Evolutionary conservation across 495 filamentous ascomycete genomes (phyloP).

Genomic region (Daldinia childiae): DNA sequence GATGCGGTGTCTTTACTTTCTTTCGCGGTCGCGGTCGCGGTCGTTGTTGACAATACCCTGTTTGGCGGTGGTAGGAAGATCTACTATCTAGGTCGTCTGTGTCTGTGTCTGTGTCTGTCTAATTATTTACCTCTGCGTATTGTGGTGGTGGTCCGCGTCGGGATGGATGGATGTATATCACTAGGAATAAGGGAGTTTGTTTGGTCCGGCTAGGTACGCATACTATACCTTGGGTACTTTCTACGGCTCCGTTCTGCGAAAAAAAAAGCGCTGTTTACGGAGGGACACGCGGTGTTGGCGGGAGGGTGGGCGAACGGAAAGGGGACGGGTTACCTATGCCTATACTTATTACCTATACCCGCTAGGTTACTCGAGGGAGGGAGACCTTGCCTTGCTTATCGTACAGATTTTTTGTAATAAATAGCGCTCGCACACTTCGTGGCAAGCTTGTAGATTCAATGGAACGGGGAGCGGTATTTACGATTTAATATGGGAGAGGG

Average conservation of each 20-base stretch:
- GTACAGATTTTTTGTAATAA: constrained; percentile 38
- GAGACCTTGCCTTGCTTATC: constrained; percentile 3
- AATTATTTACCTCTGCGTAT: too few species aligned
- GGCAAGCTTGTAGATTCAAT: constrained; percentile 25
- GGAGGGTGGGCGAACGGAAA: neutral
- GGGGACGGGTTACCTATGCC: neutral
- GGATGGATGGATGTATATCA: too few species aligned
- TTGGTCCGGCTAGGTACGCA: too few species aligned
- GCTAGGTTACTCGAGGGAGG: neutral
- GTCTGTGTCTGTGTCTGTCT: too few species aligned
- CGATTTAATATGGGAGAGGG: neutral
- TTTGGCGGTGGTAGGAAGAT: neutral
- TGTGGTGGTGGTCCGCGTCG: too few species aligned
- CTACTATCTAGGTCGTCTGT: too few species aligned
- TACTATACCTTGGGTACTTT: too few species aligned
- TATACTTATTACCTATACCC: neutral
- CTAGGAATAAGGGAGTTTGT: too few species aligned
- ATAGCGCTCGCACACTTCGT: constrained; percentile 18
- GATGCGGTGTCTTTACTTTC: neutral
- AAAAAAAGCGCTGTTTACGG: neutral
- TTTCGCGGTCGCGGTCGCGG: neutral
- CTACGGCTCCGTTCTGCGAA: too few species aligned
- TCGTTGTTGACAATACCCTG: neutral
- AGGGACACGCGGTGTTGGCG: too few species aligned
- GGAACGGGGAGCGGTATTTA: constrained; percentile 8